Evolutionary conservation across 23 red algal species (phyloP), one percentile per base, ranked within the genome.

Genomic region (Gracilariopsis chorda): DNA sequence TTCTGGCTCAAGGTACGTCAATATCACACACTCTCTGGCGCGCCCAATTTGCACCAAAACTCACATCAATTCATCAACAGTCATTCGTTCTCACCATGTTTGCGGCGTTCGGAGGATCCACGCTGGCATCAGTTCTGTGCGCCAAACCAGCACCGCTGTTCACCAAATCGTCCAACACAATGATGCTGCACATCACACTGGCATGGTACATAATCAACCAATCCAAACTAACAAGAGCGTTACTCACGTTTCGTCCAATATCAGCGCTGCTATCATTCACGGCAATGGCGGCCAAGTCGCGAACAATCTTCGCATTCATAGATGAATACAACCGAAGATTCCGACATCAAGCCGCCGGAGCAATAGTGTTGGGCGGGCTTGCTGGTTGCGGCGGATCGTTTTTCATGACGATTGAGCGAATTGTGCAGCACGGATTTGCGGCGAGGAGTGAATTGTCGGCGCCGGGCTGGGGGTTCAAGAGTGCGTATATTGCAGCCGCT

Each of bases 41-140:
- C 49, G 16, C 49, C n/a, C 16, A 55, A 55, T 16, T 55, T n/a
- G n/a, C n/a, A 55, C 49, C 49, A 55, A 16, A 14, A 16, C 49
- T n/a, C 14, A 55, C 14, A 16, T 55, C 49, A 14, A 16, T n/a
- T 16, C n/a, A 16, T 55, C n/a, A 14, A 14, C n/a, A 55, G 48
- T 88, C 85, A 40, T 83, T 77, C 33, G 87, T 92, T 3, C 64
- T 96, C 41, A 88, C 94, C 47, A 80, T 84, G 47, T 82, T 83
- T 58, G 94, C 89, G 4, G 94, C 94, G 43, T 96, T 96, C 68
- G 94, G 94, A 4, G 94, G 94, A 17, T 91, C 86, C 25, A 91
- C 94, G 35, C 58, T 96, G 27, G 94, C 94, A 5, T 55, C 51
- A 32, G 23, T 96, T 19, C 62, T 92, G 1, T 92, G 63, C 2